Evolutionary conservation across 2,329 filamentous ascomycete species (phyloP), one percentile per base, ranked within the genome.

Genomic region (Taxawa tesnikishii): DNA sequence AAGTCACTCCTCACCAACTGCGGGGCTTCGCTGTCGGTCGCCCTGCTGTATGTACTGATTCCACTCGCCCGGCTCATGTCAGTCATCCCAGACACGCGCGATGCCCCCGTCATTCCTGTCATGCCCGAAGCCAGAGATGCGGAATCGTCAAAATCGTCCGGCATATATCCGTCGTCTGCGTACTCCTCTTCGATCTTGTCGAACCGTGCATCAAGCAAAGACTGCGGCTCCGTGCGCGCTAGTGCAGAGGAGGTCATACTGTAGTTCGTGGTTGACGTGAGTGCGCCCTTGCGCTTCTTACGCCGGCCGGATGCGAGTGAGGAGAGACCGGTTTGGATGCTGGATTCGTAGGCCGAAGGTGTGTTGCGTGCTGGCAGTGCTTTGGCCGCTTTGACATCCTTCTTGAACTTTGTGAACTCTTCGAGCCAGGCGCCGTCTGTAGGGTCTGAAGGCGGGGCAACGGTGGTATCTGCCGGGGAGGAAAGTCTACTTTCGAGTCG

Each of bases 221-320:
- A 77, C 38, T 92, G 71, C 26, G 85, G 83, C 48, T 94, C 88
- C 2, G 87, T 98, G 34, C 90, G 75, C 31, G 83, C 77, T 12
- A 94, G 66, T 0, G 84, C 80, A 0, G 85, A 92, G 1, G 83
- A 92, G 0, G 82, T 85, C 87, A 94, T 94, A 32, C 82, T 90
- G 59, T 90, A 93, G 37, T 73, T 76, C 1, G 85, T 90, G 1
- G 82, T 79, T 42, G 81, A 83, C 3, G 88, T 96, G 54, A 92
- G 62, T 3, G 90, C 88, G 28, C 87, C 88, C 65, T 94, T 96
- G 51, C 88, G 76, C 72, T 94, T 94, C 76, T 96, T 96, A 39
- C 70, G 72, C 32, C 83, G 75, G 19, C 84, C 84, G 21, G 82
- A 83, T 39, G 78, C 80, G 2, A 82, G 79, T 3, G 56, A 60